Evolutionary conservation across 2,329 filamentous ascomycete genomes (phyloP), one percentile per base, ranked within the genome.

Genomic region (Pestalotiopsis fici): DNA sequence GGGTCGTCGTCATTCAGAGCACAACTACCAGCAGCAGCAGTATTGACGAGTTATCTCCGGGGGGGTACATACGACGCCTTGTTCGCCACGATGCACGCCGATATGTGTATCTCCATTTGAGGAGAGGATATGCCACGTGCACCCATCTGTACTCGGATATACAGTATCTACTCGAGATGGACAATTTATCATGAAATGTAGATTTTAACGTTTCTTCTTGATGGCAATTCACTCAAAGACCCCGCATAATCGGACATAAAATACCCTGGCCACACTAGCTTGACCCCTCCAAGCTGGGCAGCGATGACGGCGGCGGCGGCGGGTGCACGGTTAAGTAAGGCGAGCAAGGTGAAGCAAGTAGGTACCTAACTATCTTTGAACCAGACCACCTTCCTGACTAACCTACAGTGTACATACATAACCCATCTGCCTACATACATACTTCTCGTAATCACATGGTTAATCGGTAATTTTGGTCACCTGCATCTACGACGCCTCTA

Each of bases 21-120:
- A 37, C n/a, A n/a, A n/a, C n/a, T n/a, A n/a, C 18, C 27, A 59
- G 27, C 27, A 31, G 23, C 43, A 50, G n/a, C 23, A 47, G 15
- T 47, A 23, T 50, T 62, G 59, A 62, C 59, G 59, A 62, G 59
- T 62, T 62, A 62, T 62, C 59, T 62, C 59, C 59, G 59, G 59
- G 59, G 59, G 5, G 35, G 18, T 39, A 15, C 27, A 15, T 27
- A 27, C 13, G 21, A 25, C 27, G 23, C 23, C 21, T 28, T 13
- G 21, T 31, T 57, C 23, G 15, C 55, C 23, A 31, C 55, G 21
- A 27, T 15, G 18, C 55, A 11, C 23, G 2, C 13, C 55, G 55
- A 31, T 31, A 31, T 50, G 15, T 23, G 43, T 9, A 7, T 50
- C 18, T 50, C 9, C 3, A 3, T n/a, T 9, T n/a, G 18, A 50